Percentiles rank a stretch among this genome's conserved stretches.
Evolutionary conservation across 2,329 filamentous ascomycete species (phyloP).

Genomic region (Volutella citrinella): DNA sequence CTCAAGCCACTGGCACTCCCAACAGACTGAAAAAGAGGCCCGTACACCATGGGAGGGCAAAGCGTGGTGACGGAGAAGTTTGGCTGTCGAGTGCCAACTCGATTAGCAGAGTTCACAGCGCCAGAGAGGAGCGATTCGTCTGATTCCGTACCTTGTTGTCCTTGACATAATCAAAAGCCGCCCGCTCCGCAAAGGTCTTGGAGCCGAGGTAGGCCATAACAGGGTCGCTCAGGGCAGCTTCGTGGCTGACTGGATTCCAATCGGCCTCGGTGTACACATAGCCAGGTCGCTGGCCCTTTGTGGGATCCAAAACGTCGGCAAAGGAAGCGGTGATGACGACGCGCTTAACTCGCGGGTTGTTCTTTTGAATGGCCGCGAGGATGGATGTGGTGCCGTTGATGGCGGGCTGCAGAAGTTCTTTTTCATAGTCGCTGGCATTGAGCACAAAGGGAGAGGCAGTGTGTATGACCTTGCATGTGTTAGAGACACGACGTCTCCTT

Average conservation of each 20-base stretch:
- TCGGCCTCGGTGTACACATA: constrained; percentile 44
- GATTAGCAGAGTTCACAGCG: no score
- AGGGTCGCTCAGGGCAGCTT: constrained; percentile 37
- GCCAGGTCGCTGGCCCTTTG: constrained; percentile 33
- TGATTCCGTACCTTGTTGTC: no score
- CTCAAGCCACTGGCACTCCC: no score
- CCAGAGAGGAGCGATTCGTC: no score
- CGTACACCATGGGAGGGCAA: no score
- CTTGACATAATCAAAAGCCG: constrained; percentile 51
- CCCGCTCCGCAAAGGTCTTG: constrained; percentile 52
- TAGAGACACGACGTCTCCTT: no score
- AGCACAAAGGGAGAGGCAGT: constrained; percentile 74
- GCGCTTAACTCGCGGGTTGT: constrained; percentile 61
- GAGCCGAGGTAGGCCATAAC: constrained; percentile 51
- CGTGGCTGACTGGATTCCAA: constrained; percentile 53
- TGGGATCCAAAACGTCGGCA: constrained; percentile 46
- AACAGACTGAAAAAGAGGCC: no score
- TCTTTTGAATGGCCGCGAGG: constrained; percentile 63
- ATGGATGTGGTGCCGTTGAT: constrained; percentile 64
- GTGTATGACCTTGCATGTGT: no score
- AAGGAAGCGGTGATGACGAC: constrained; percentile 64
- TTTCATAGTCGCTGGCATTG: constrained; percentile 54
- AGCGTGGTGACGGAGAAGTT: no score
- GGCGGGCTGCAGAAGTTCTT: constrained; percentile 56
- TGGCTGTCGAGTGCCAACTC: no score